A percentile compares a stretch with the other conserved stretches of the same genome.
Evolutionary conservation across 2,329 filamentous ascomycete genomes (phyloP).

Genomic region (Ophiognomonia clavigignenti-juglandacearum): DNA sequence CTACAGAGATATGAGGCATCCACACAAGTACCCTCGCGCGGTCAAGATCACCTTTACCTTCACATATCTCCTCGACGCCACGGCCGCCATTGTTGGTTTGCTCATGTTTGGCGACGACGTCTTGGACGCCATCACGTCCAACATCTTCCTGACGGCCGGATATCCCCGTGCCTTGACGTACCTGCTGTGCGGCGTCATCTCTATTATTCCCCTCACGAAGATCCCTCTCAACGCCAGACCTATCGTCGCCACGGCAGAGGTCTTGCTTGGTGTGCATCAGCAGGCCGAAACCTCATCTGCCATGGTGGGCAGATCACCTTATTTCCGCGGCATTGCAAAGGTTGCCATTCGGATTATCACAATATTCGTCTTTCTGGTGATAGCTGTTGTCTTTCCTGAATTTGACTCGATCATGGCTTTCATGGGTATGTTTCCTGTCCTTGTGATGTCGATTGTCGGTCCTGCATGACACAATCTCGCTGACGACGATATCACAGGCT

Average conservation of each 20-base stretch:
- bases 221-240: slow-evolving; percentile 87
- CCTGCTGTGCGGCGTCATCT: slow-evolving; percentile 79
- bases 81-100: slow-evolving; percentile 77
- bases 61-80: slow-evolving; percentile 75
- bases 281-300: slow-evolving; percentile 33
- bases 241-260: slow-evolving; percentile 79
- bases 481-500: slow-evolving; percentile 34
- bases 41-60: slow-evolving; percentile 80
- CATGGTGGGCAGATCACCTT: slow-evolving; percentile 49
- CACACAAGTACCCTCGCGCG: slow-evolving; percentile 71
- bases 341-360: slow-evolving; percentile 59
- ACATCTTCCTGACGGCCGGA: slow-evolving; percentile 69
- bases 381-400: slow-evolving; percentile 65
- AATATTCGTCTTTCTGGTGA: slow-evolving; percentile 66
- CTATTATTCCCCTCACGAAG: slow-evolving; percentile 92
- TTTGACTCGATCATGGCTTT: slow-evolving; percentile 92
- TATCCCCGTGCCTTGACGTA: slow-evolving; percentile 73
- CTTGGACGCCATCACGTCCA: slow-evolving; percentile 83
- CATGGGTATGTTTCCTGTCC: slow-evolving; percentile 43
- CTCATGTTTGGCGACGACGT: slow-evolving; percentile 95
- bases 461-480: no score
- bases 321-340: slow-evolving; percentile 54
- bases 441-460: no score
- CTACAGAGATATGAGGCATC: slow-evolving; percentile 62
- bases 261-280: slow-evolving; percentile 68